phyloP scores from a whole-genome alignment of 2,329 filamentous ascomycete genomes.

The Ilyonectria sp. region DNA sequence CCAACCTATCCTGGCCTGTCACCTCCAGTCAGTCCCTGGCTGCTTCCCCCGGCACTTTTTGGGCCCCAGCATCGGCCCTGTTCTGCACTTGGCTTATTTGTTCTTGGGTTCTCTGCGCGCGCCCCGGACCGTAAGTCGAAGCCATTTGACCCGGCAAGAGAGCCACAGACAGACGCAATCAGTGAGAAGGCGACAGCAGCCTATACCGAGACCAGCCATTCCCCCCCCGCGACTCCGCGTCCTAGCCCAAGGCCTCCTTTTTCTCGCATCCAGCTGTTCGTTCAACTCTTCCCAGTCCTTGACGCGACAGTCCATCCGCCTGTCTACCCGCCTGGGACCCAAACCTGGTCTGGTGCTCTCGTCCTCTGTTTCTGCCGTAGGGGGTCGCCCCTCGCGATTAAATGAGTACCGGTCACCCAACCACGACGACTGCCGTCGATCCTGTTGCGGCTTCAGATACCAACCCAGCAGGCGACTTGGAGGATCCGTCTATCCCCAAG shows the following conservation, averaged over 20 bases:
- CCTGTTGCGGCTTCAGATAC: constrained; percentile 23
- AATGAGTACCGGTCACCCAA: constrained; percentile 43
- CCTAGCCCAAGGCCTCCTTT: constrained; percentile 16
- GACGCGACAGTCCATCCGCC: not conserved
- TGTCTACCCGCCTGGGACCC: constrained; percentile 9
- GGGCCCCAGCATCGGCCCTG: constrained; percentile 26
- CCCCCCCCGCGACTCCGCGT: constrained; percentile 20
- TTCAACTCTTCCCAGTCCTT: constrained; percentile 16
- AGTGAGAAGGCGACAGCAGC: constrained; percentile 10
- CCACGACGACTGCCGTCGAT: constrained; percentile 46
- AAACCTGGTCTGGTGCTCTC: constrained; percentile 12
- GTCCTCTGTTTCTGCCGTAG: constrained; percentile 33
- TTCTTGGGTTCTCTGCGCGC: constrained; percentile 6
- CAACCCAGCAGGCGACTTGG: constrained; percentile 20
- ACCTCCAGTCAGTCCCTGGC: constrained; percentile 34
- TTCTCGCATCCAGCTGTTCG: constrained; percentile 24
- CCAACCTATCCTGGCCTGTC: constrained; percentile 26
- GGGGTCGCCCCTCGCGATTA: constrained; percentile 43
- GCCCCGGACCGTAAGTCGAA: not conserved
- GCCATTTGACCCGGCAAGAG: constrained; percentile 13
- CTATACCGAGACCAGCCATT: constrained; percentile 14
- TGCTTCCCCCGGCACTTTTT: constrained; percentile 24
- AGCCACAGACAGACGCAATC: constrained; percentile 1
- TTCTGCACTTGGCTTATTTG: constrained; percentile 13
- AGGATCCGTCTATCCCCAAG: constrained; percentile 23